Evolutionary conservation across 257 asterid genomes (phyloP).

Genomic region (Nicotiana benthamiana): DNA sequence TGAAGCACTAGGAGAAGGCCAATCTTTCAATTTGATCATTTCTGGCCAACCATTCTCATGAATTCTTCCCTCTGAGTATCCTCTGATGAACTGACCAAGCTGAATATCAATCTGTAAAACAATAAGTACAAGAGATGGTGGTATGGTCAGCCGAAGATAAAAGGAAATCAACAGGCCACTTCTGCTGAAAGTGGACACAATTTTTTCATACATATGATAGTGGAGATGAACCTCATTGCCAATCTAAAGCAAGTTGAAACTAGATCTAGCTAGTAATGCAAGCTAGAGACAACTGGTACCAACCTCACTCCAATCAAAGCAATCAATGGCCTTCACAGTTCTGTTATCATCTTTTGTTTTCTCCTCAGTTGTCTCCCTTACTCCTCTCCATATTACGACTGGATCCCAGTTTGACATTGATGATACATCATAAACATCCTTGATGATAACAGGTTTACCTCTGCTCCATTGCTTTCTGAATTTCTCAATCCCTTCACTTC

Average conservation of each 20-base stretch:
- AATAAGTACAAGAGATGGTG: slow-evolving; percentile 17
- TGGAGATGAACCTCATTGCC: not conserved
- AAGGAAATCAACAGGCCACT: not conserved
- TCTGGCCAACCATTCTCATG: slow-evolving; percentile 59
- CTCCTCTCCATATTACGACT: slow-evolving; percentile 64
- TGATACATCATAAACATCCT: slow-evolving; percentile 67
- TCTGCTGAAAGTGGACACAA: not conserved
- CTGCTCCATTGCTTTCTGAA: slow-evolving; percentile 76
- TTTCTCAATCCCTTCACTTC: slow-evolving; percentile 59
- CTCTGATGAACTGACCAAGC: slow-evolving; percentile 77
- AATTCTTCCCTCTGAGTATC: slow-evolving; percentile 78
- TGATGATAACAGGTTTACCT: slow-evolving; percentile 75
- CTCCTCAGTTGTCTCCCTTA: slow-evolving; percentile 77
- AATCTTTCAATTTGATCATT: slow-evolving; percentile 81
- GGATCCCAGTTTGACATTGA: slow-evolving; percentile 81
- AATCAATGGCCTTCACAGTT: slow-evolving; percentile 74
- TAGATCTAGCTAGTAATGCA: not conserved
- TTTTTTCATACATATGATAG: slow-evolving; percentile 3
- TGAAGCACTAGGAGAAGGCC: slow-evolving; percentile 94
- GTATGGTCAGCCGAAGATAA: slow-evolving; percentile 10
- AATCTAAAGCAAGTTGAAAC: not conserved
- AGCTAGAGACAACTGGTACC: not conserved
- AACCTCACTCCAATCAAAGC: slow-evolving; percentile 69
- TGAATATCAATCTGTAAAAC: slow-evolving; percentile 60
- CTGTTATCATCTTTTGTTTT: slow-evolving; percentile 56